phyloP scores from a whole-genome alignment of 768 basidiomycete genomes.

The Amanita subjunquillea region DNA sequence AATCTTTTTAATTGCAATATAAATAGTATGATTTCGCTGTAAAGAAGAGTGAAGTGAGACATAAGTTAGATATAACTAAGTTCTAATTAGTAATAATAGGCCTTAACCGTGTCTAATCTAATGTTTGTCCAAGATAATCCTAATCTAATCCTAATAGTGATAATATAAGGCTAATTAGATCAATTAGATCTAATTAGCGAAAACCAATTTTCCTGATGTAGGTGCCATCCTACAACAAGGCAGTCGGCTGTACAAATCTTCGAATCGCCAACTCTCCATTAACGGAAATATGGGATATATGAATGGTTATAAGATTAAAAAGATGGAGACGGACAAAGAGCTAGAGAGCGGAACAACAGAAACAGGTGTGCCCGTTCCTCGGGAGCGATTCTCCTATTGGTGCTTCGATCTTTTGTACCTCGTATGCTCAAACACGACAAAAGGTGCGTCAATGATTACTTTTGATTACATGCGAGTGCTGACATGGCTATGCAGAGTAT shows the following conservation, averaged over 20 bases:
- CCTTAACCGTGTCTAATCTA: too few relatives aligned
- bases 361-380: constrained; percentile 41
- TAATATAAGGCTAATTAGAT: too few relatives aligned
- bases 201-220: too few relatives aligned
- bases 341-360: constrained; percentile 52
- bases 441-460: constrained; percentile 30
- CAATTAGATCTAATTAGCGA: too few relatives aligned
- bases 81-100: too few relatives aligned
- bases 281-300: not conserved
- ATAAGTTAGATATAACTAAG: too few relatives aligned
- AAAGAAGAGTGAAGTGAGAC: too few relatives aligned
- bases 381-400: constrained; percentile 90
- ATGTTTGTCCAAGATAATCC: too few relatives aligned
- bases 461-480: not conserved
- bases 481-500: constrained; percentile 33
- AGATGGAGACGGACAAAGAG: constrained; percentile 23
- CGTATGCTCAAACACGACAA: constrained; percentile 58
- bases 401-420: constrained; percentile 82
- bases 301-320: constrained; percentile 17
- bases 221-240: constrained; percentile 66
- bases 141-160: too few relatives aligned
- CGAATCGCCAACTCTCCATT: constrained; percentile 5
- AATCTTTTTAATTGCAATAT: too few relatives aligned
- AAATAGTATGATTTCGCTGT: too few relatives aligned
- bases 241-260: constrained; percentile 46